Conservation (phyloP, 2,329 filamentous ascomycete species). For the Aureobasidium lini region DNA sequence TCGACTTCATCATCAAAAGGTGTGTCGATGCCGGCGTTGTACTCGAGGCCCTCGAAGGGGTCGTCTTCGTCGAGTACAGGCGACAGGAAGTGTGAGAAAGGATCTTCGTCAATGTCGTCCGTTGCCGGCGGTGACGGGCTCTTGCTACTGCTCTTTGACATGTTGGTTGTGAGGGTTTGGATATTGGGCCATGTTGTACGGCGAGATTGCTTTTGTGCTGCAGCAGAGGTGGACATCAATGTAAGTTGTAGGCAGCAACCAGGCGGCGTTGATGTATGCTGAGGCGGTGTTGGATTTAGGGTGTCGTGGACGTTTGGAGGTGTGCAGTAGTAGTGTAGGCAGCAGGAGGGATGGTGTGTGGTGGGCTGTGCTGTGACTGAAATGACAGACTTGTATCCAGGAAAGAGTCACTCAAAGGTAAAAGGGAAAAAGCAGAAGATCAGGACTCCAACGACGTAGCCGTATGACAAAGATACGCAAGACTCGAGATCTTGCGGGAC, state of each 20-base stretch:
- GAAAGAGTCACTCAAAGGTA: neutral
- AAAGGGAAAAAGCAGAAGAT: neutral
- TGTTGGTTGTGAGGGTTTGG: slow-evolving; percentile 14
- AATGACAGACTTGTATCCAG: slow-evolving; percentile 6
- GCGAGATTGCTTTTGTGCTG: slow-evolving; percentile 14
- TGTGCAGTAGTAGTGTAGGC: slow-evolving; percentile 8
- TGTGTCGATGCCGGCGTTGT: slow-evolving; percentile 31
- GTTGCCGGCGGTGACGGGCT: neutral
- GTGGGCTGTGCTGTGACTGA: slow-evolving; percentile 12
- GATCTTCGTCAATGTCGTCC: slow-evolving; percentile 36
- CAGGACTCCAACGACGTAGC: slow-evolving; percentile 9
- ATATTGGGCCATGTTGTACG: slow-evolving; percentile 18
- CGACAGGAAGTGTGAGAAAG: slow-evolving; percentile 36
- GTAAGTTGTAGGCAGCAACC: slow-evolving; percentile 2
- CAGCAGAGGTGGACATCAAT: slow-evolving; percentile 16
- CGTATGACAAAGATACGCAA: slow-evolving; percentile 2
- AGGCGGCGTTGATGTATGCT: neutral
- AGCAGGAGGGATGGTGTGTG: neutral
- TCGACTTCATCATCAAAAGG: slow-evolving; percentile 10
- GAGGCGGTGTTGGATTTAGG: neutral
- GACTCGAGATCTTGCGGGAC: slow-evolving; percentile 1
- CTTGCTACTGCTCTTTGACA: slow-evolving; percentile 12
- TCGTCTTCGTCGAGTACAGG: slow-evolving; percentile 35
- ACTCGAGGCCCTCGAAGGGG: slow-evolving; percentile 28
- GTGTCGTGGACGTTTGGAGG: slow-evolving; percentile 2